These are phyloP conservation scores for Paramecium sonneborni DNA, from an alignment of 73 alveolate species.

Conservation along the genomic window DNA sequence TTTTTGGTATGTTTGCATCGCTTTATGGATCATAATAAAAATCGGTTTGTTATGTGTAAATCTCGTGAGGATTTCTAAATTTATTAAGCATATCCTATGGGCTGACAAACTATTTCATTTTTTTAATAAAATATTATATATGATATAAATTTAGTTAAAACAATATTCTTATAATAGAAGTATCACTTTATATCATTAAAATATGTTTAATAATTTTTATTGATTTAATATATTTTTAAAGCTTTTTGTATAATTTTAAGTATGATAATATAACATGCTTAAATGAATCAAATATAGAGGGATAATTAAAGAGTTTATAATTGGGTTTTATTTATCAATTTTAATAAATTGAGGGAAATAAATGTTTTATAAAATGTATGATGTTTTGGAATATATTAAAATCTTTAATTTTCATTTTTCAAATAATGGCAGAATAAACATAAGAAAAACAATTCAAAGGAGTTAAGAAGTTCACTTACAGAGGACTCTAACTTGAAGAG, in stretches of 20 bases:
- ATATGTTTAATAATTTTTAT: too few relatives aligned
- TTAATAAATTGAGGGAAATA: background rate
- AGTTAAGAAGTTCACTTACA: conserved; percentile 52
- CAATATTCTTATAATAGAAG: too few relatives aligned
- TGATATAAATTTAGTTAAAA: background rate
- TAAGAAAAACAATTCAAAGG: conserved; percentile 44
- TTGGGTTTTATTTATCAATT: background rate
- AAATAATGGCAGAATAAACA: conserved; percentile 47
- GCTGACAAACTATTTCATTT: background rate
- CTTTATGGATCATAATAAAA: background rate
- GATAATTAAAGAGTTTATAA: background rate
- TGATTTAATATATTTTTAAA: too few relatives aligned
- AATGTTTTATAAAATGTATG: background rate
- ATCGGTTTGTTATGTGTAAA: background rate
- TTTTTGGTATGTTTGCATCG: conserved; percentile 7
- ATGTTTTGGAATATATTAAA: conserved; percentile 3
- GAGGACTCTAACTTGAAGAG: conserved; percentile 56
- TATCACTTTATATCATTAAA: too few relatives aligned
- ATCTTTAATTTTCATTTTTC: conserved; percentile 16
- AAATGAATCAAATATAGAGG: too few relatives aligned
- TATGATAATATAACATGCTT: too few relatives aligned
- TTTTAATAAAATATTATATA: background rate
- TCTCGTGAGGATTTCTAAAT: conserved; percentile 7
- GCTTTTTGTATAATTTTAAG: too few relatives aligned
- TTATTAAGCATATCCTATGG: conserved; percentile 7